These are phyloP conservation scores for Trypanosoma melophagium DNA, from an alignment of 208 protist genomes.

Conservation along the genomic window DNA sequence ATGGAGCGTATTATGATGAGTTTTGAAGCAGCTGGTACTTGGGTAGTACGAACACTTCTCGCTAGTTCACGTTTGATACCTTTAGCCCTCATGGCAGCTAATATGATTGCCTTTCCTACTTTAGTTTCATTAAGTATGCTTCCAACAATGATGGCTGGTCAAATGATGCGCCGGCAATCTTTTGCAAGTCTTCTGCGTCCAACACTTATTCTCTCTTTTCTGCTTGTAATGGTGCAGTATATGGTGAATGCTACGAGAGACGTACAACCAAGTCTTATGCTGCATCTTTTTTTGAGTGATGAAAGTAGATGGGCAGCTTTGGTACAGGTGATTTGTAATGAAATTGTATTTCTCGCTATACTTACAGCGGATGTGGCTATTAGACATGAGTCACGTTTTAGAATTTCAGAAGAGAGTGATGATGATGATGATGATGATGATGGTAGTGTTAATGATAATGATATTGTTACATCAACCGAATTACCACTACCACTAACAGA, in stretches of 20 bases:
- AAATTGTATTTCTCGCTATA: constrained; percentile 23
- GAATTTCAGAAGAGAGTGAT: no score
- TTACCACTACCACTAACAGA: neutral
- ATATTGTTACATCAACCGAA: neutral
- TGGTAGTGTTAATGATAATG: no score
- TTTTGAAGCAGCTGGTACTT: neutral
- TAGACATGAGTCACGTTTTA: constrained; percentile 1
- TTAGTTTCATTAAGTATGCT: constrained; percentile 21
- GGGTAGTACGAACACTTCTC: constrained; percentile 10
- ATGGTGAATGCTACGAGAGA: constrained; percentile 14
- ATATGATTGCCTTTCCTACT: constrained; percentile 26
- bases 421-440: no score
- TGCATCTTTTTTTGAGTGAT: constrained; percentile 24
- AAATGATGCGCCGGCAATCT: constrained; percentile 5
- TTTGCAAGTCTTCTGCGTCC: constrained; percentile 15
- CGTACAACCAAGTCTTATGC: neutral
- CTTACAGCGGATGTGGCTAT: constrained; percentile 6
- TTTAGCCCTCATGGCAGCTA: constrained; percentile 20
- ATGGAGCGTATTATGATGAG: neutral
- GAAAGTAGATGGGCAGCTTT: constrained; percentile 9
- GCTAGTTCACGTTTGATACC: constrained; percentile 16
- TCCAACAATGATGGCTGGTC: constrained; percentile 27
- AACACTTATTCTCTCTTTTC: constrained; percentile 12
- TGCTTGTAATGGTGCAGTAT: constrained; percentile 18
- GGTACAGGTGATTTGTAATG: constrained; percentile 19